Base-by-base conservation (phyloP, 768 basidiomycete genomes). In the Leccinum variicolor region DNA sequence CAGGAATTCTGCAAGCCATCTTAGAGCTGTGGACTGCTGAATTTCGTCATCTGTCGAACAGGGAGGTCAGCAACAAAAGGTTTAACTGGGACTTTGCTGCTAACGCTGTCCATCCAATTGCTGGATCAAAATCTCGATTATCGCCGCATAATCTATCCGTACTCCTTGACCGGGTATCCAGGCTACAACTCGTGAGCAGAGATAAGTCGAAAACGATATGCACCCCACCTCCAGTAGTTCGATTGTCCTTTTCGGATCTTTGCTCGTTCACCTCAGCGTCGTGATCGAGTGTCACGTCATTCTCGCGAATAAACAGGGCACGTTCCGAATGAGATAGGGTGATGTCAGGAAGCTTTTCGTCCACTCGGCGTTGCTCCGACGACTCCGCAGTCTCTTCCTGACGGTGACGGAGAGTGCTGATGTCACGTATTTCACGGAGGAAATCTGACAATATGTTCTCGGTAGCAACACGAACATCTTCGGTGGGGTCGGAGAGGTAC, bases 141-240 rank as follows among this genome's bases (percentile, higher is more conserved):
- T 92, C 3, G 94, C 87, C 15, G 87, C 83, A 69, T 94, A 94
- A 70, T 98, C 90, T 58, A 99, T 87, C 55, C 79, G 82, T 11
- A 98, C 94, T 0, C 94, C 95, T 75, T 98, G 93, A 4, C 96
- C 97, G 17, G 94, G 95, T 26, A 90, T 76, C 93, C 93, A 98
- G 39, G 84, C 89, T 92, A 61, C 46, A 25, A 26, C 19, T 11
- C 7, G 21, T 64, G 19, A 66, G 61, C 17, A 55, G 50, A 55
- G 4, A 50, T 8, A 39, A 41, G 58, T 7, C 8, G 19, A 48
- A 41, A 56, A 15, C 9, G 41, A 52, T 45, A 26, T 6, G 26
- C 31, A 54, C 1, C 79, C 60, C 63, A 89, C 90, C 80, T 63
- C 91, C 91, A 21, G 81, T 79, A 60, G 85, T 84, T 41, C 84